Percentiles rank a stretch among this genome's conserved stretches.
Evolutionary conservation across 2,329 filamentous ascomycete genomes (phyloP).

Genomic region (Penicillium crustosum): DNA sequence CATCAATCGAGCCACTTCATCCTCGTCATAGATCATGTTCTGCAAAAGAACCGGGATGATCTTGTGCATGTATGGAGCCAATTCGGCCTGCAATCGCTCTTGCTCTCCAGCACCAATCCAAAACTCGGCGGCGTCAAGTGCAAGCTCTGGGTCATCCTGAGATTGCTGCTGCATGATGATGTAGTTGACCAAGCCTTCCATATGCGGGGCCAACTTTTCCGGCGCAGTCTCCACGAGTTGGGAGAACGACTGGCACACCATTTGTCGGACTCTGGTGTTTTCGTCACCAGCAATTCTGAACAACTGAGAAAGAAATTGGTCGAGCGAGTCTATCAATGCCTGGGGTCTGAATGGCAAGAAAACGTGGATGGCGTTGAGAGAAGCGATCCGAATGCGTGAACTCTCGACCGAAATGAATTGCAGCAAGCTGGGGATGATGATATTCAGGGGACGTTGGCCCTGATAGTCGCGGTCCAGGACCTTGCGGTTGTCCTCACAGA

Average conservation of each 20-base stretch:
- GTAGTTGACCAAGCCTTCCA: constrained; percentile 85
- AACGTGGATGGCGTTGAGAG: constrained; percentile 83
- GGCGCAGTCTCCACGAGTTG: constrained; percentile 87
- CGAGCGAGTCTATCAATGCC: constrained; percentile 76
- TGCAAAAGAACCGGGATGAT: constrained; percentile 89
- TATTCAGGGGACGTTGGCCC: constrained; percentile 81
- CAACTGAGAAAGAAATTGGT: constrained; percentile 76
- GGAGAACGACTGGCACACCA: constrained; percentile 91
- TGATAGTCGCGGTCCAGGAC: constrained; percentile 83
- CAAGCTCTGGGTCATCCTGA: constrained; percentile 78
- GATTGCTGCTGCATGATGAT: constrained; percentile 86
- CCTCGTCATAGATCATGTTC: constrained; percentile 94
- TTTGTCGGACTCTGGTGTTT: constrained; percentile 78
- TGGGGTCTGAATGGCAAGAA: constrained; percentile 85
- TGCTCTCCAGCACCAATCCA: constrained; percentile 95
- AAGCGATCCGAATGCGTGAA: constrained; percentile 74
- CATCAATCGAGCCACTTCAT: constrained; percentile 83
- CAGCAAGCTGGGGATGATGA: constrained; percentile 87
- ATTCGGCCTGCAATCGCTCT: constrained; percentile 69
- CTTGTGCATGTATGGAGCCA: constrained; percentile 75
- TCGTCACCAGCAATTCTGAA: constrained; percentile 77
- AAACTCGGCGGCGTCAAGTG: constrained; percentile 93
- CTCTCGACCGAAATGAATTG: constrained; percentile 76
- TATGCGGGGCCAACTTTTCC: constrained; percentile 85
- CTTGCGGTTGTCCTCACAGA: constrained; percentile 93